Base-by-base conservation (phyloP, 1,139 yeast species). In the Scheffersomyces titani region DNA sequence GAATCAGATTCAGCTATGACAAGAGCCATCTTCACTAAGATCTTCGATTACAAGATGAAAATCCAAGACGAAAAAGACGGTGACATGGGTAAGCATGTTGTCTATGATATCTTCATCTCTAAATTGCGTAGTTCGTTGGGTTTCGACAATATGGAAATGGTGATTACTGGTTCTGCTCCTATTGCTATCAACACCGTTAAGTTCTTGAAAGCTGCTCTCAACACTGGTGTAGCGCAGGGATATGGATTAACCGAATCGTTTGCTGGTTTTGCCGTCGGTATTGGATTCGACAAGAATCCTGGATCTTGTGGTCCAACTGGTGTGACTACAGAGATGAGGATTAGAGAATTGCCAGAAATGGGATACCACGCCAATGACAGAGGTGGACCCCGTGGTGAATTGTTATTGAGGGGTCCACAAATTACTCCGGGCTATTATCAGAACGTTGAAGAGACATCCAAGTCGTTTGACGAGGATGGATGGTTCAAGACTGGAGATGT, bases 191-290 rank as follows among this genome's bases (percentile, higher is more conserved):
- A 82, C 46, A 86, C 91, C 13, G 73, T 87, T 52, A 71, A 76
- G 54, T 89, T 88, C 67, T 72, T 90, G 66, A 86, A 83, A 66
- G 84, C 86, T n/a, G 81, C 87, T 1, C 76, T 89, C 49, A 84
- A 83, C 54, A 69, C 82, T 55, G 89, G 88, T 21, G 67, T 89
- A 54, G 70, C 77, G 45, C 93, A 89, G 71, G 96, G 96, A 21
- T 90, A 89, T 68, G 96, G 96, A 1, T 75, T 88, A 58, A 90
- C 96, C 5, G 96, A 90, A 70, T 77, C 90, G 1, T 85, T 86
- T 71, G 90, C 91, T 5, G 93, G 92, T 16, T 69, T 85, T 54
- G 75, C 83, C 53, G 65, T 82, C 40, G 70, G 84, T 20, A 73
- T 61, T 24, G 65, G 75, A 6, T 70, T 66, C 66, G 84, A 83